Evolutionary conservation across 306 rosid species (phyloP).

Genomic region (Aeschynomene evenia): DNA sequence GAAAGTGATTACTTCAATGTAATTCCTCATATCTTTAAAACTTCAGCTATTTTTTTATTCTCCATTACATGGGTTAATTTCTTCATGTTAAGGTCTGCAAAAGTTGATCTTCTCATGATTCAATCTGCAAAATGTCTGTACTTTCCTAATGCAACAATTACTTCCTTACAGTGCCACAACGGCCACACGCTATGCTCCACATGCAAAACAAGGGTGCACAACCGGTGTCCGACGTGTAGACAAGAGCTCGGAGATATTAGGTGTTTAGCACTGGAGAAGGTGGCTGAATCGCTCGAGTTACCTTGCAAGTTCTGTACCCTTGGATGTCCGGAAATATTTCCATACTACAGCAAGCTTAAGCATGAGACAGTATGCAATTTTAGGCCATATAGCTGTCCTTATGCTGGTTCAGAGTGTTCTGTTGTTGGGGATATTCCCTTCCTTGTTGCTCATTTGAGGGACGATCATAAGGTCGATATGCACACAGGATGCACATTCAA

Average conservation of each 20-base stretch:
- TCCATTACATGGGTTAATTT: not conserved
- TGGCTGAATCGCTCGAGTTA: constrained; percentile 97
- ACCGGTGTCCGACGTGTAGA: constrained; percentile 98
- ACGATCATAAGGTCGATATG: constrained; percentile 99
- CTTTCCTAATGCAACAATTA: constrained; percentile 23
- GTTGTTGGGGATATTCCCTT: constrained; percentile 88
- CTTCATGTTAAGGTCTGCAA: constrained; percentile 1
- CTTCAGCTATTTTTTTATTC: not conserved
- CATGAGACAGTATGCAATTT: constrained; percentile 91
- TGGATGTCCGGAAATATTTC: constrained; percentile 97
- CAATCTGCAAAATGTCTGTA: constrained; percentile 18
- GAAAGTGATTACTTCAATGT: constrained; percentile 4
- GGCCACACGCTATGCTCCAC: constrained; percentile 98
- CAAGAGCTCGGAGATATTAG: constrained; percentile 99
- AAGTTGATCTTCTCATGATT: constrained; percentile 21
- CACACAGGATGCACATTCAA: constrained; percentile 98
- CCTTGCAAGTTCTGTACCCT: constrained; percentile 89
- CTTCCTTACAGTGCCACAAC: constrained; percentile 88
- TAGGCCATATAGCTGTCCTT: constrained; percentile 95
- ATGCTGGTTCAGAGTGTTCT: constrained; percentile 98
- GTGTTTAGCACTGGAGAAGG: constrained; percentile 96
- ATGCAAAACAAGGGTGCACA: constrained; percentile 95
- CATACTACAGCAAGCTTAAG: constrained; percentile 96
- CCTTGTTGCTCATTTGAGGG: constrained; percentile 94
- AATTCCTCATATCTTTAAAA: not conserved